Conservation (phyloP, 1,284 basidiomycete species). For the Ganoderma resinaceum region DNA sequence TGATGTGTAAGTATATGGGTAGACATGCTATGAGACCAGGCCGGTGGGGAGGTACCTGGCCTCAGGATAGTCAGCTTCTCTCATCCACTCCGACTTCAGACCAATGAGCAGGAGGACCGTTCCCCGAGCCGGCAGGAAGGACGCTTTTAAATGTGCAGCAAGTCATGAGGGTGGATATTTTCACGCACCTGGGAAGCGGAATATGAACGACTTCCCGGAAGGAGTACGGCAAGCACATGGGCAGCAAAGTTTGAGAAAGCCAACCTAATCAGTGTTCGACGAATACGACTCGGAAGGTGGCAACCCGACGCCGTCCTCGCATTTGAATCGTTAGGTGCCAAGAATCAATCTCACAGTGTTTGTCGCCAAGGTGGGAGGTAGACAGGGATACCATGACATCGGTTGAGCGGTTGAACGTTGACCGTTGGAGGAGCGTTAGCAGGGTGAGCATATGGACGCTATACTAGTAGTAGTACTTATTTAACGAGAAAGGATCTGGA, state of each 20-base stretch:
- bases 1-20: neutral
- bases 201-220: neutral
- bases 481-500: no score
- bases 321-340: neutral
- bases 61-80: neutral
- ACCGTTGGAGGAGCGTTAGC: no score
- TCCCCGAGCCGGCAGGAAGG: neutral
- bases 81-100: neutral
- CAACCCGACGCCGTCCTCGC: neutral
- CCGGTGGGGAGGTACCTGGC: no score
- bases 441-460: no score
- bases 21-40: neutral
- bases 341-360: neutral
- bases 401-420: no score
- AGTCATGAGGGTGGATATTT: neutral
- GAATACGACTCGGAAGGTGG: neutral
- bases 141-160: neutral
- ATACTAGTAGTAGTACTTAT: no score
- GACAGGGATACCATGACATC: neutral
- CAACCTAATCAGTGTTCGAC: neutral
- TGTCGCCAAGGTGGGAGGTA: neutral
- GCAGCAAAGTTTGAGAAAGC: neutral
- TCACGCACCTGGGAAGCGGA: constrained; percentile 1
- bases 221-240: neutral
- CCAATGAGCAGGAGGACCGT: no score